Percentiles rank a stretch among this genome's conserved stretches.
Evolutionary conservation across 768 basidiomycete genomes (phyloP).

Genomic region (Erythrobasidium yunnanense): DNA sequence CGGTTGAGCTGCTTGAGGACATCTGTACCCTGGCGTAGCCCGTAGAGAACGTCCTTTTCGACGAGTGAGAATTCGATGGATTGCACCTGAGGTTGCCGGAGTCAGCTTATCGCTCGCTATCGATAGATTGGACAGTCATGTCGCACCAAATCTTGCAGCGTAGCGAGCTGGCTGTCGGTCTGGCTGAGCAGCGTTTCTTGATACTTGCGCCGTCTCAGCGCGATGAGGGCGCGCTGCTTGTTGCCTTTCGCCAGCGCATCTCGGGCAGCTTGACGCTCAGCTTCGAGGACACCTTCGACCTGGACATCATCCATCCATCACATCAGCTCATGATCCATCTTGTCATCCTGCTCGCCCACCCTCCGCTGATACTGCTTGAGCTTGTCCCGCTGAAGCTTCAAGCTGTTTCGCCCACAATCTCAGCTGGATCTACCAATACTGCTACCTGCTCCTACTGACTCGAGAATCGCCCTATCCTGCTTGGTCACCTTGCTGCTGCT

Average conservation of each 20-base stretch:
- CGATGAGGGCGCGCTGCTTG: constrained; percentile 76
- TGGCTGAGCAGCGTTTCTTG: constrained; percentile 75
- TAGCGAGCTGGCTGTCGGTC: constrained; percentile 82
- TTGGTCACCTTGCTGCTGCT: constrained; percentile 59
- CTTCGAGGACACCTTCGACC: constrained; percentile 75
- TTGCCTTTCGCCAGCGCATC: constrained; percentile 66
- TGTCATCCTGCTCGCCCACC: constrained; percentile 45
- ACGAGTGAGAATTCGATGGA: constrained; percentile 93
- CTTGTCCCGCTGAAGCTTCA: constrained; percentile 93
- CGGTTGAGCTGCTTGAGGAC: constrained; percentile 88
- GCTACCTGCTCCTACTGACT: constrained; percentile 51
- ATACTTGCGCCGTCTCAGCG: constrained; percentile 82
- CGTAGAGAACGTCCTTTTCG: constrained; percentile 82
- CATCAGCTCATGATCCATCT: neutral
- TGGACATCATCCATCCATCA: constrained; percentile 39
- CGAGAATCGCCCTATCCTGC: constrained; percentile 88
- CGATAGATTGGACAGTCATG: neutral
- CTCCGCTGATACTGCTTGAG: constrained; percentile 89
- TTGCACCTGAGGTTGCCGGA: constrained; percentile 55
- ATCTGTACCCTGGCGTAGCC: constrained; percentile 82
- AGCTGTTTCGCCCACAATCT: constrained; percentile 47
- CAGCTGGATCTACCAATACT: neutral
- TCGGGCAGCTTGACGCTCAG: constrained; percentile 82
- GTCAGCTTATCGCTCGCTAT: neutral
- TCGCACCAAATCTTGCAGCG: constrained; percentile 72